Conservation (phyloP, 768 basidiomycete genomes). For the Boletus fagicola region DNA sequence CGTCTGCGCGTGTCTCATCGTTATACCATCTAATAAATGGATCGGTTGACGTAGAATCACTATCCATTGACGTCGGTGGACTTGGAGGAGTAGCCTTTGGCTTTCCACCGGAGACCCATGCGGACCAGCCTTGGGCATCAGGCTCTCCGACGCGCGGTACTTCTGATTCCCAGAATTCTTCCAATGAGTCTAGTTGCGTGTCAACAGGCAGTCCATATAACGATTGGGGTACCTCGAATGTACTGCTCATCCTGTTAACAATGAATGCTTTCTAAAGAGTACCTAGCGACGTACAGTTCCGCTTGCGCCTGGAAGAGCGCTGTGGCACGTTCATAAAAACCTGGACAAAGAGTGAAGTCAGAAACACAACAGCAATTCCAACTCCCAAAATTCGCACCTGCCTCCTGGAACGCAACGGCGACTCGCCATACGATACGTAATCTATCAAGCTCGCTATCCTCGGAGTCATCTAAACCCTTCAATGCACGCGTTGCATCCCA, state of each 20-base stretch:
- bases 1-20: slow-evolving; percentile 54
- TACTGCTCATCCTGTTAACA: slow-evolving; percentile 38
- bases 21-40: slow-evolving; percentile 67
- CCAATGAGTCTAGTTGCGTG: slow-evolving; percentile 54
- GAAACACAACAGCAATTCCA: background rate
- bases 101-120: slow-evolving; percentile 52
- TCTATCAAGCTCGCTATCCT: slow-evolving; percentile 49
- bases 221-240: slow-evolving; percentile 53
- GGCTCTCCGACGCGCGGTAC: slow-evolving; percentile 70
- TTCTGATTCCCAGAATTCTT: slow-evolving; percentile 86
- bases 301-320: slow-evolving; percentile 83
- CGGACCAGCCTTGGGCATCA: slow-evolving; percentile 64
- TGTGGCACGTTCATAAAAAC: slow-evolving; percentile 68
- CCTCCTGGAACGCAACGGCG: slow-evolving; percentile 57
- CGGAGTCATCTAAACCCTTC: slow-evolving; percentile 38
- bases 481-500: slow-evolving; percentile 51
- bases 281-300: slow-evolving; percentile 57
- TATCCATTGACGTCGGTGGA: slow-evolving; percentile 15
- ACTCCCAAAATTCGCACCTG: slow-evolving; percentile 49
- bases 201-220: slow-evolving; percentile 45
- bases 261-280: slow-evolving; percentile 1
- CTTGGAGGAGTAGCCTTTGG: slow-evolving; percentile 27
- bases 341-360: slow-evolving; percentile 35
- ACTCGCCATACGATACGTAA: slow-evolving; percentile 72
- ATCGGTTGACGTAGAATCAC: slow-evolving; percentile 43